A percentile compares a stretch with the other conserved stretches of the same genome.
Evolutionary conservation across 352 stramenopile species (phyloP).

Genomic region (Globisporangium takayamanum): DNA sequence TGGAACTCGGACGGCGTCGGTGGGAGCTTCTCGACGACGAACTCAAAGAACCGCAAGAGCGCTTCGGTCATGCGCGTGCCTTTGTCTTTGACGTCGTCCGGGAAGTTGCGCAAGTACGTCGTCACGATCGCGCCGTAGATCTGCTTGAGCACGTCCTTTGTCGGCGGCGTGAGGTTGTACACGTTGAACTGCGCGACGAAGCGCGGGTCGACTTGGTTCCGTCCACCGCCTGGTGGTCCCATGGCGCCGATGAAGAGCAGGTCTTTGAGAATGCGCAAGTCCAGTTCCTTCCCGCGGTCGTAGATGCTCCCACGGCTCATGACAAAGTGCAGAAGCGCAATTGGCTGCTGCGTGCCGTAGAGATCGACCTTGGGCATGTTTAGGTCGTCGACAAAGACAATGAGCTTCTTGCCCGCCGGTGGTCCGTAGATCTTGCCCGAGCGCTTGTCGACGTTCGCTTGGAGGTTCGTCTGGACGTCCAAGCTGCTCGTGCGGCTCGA

Average conservation of each 20-base stretch:
- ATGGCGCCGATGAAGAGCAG: constrained; percentile 93
- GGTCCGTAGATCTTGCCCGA: constrained; percentile 94
- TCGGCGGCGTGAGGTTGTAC: constrained; percentile 93
- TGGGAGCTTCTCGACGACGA: constrained; percentile 87
- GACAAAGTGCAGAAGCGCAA: constrained; percentile 92
- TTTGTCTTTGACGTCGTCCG: constrained; percentile 74
- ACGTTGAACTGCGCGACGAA: constrained; percentile 95
- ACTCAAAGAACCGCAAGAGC: constrained; percentile 87
- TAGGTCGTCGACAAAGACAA: constrained; percentile 95
- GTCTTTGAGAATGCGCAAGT: constrained; percentile 91
- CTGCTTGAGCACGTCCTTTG: constrained; percentile 83
- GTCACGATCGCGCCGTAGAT: constrained; percentile 94
- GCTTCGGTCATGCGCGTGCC: constrained; percentile 79
- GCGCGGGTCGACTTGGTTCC: constrained; percentile 92
- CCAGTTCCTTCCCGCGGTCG: constrained; percentile 93
- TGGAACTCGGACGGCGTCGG: constrained; percentile 94
- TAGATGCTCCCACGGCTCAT: constrained; percentile 91
- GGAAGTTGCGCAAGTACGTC: constrained; percentile 86
- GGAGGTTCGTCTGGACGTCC: constrained; percentile 93
- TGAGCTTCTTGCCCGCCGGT: constrained; percentile 89
- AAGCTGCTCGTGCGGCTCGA: constrained; percentile 90
- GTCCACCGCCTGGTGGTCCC: constrained; percentile 90
- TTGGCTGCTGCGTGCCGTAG: constrained; percentile 95
- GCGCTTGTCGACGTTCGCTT: constrained; percentile 94
- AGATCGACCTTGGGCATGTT: constrained; percentile 96